Base-by-base conservation (phyloP, 768 basidiomycete species). In the Boletus patriciae region DNA sequence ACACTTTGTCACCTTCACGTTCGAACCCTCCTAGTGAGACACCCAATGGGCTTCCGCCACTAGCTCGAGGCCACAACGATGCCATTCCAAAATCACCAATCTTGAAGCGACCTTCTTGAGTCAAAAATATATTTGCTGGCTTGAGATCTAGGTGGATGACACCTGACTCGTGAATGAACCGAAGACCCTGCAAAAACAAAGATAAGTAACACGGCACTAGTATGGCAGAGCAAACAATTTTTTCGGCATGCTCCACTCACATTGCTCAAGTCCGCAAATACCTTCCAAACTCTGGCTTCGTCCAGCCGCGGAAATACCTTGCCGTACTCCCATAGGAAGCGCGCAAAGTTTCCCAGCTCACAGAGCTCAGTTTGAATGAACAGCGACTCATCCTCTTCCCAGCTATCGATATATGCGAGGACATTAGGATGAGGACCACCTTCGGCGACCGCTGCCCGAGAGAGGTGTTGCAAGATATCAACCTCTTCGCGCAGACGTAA, bases 1-100 rank as follows among this genome's bases (percentile, higher is more conserved):
- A 99, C 61, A 95, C 80, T 70, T 98, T 90, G 73, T 99, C 97
- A 6, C 97, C 97, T 72, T 99, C 97, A 16, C 97, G 83, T 73
- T 98, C 96, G 69, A 98, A 94, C n/a, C 72, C 71, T 15, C 76
- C 77, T 4, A 70, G 62, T 8, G 63, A 47, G 9, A 63, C 58
- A 9, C 78, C 81, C 50, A 75, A 65, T 9, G 70, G 72, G 48
- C 73, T 76, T 11, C 66, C 71, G 34, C 71, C 62, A 13, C 57
- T 64, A 0, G 78, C 75, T 38, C 94, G 78, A 1, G 94, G 93
- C 90, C 92, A 95, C 50, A 93, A 65, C 7, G 92, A 92, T n/a
- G 96, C 95, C 87, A 99, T 94, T 10, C 97, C 97, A 76, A 98
- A 98, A 72, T 99, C 97, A 9, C 96, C 96, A 70, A 99, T 94